Evolutionary conservation across 1,284 basidiomycete genomes (phyloP).

Genomic region (Coniferiporia sulphurascens): DNA sequence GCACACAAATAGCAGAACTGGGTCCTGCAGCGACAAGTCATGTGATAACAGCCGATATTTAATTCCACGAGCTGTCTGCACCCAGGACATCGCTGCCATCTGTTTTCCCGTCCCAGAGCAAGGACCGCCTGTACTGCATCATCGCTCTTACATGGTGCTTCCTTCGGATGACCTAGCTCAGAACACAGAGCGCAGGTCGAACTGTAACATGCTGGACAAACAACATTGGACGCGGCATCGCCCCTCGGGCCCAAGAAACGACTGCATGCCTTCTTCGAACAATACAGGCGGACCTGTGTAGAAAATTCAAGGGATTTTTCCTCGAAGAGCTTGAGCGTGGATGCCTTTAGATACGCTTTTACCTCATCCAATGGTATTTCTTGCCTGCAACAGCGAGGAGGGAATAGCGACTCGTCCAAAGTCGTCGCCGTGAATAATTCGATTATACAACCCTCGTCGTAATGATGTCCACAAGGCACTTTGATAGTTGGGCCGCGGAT

Average conservation of each 20-base stretch:
- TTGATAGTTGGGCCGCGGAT: constrained; percentile 30
- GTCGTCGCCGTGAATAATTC: constrained; percentile 34
- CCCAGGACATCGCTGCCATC: constrained; percentile 46
- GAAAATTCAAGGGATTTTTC: constrained; percentile 32
- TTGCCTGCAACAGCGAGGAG: constrained; percentile 39
- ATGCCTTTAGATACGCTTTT: constrained; percentile 25
- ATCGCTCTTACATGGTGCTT: constrained; percentile 28
- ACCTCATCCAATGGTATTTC: constrained; percentile 30
- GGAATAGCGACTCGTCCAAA: constrained; percentile 37
- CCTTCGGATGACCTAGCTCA: constrained; percentile 29
- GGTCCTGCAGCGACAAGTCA: constrained; percentile 44
- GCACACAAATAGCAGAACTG: constrained; percentile 52
- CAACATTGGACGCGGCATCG: constrained; percentile 39
- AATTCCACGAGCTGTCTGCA: constrained; percentile 42
- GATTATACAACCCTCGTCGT: constrained; percentile 33
- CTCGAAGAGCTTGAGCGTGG: constrained; percentile 25
- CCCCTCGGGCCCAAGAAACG: constrained; percentile 45
- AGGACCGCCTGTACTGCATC: constrained; percentile 29
- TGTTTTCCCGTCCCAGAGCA: constrained; percentile 36
- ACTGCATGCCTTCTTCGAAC: constrained; percentile 40
- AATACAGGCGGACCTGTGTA: constrained; percentile 39
- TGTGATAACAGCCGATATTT: constrained; percentile 43
- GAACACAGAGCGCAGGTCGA: constrained; percentile 2
- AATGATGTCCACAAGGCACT: constrained; percentile 38
- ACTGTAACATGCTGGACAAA: constrained; percentile 28